A percentile compares a stretch with the other conserved stretches of the same genome.
Evolutionary conservation across 768 basidiomycete species (phyloP).

Genomic region (Crucibulum laeve): DNA sequence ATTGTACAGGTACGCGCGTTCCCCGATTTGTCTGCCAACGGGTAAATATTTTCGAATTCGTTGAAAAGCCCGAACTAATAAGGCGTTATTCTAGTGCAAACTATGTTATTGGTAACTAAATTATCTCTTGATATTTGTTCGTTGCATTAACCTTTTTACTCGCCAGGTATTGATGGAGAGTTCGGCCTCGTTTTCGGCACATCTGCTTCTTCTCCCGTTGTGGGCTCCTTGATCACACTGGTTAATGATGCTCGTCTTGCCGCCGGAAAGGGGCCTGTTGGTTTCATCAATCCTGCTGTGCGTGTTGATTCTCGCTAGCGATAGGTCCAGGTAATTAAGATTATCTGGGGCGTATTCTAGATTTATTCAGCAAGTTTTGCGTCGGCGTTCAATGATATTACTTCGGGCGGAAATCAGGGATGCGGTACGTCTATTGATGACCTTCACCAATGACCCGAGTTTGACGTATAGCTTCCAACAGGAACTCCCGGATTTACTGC

Average conservation of each 20-base stretch:
- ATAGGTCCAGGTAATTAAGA: neutral
- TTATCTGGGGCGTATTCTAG: slow-evolving; percentile 12
- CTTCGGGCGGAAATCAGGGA: slow-evolving; percentile 33
- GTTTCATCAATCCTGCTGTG: slow-evolving; percentile 46
- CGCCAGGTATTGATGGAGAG: slow-evolving; percentile 29
- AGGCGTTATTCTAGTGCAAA: slow-evolving; percentile 22
- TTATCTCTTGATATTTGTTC: neutral
- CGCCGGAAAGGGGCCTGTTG: slow-evolving; percentile 36
- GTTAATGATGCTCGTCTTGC: slow-evolving; percentile 50
- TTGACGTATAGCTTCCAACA: slow-evolving; percentile 1
- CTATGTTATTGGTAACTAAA: slow-evolving; percentile 28
- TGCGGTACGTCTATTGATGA: slow-evolving; percentile 21
- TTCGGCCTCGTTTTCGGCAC: slow-evolving; percentile 43
- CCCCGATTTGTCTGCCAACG: slow-evolving; percentile 52
- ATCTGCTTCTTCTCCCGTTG: slow-evolving; percentile 43
- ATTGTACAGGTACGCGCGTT: slow-evolving; percentile 35
- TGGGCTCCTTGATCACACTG: slow-evolving; percentile 45
- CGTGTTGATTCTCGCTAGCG: slow-evolving; percentile 3
- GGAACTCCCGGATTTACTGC: slow-evolving; percentile 31
- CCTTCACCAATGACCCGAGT: neutral
- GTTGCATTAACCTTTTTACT: neutral
- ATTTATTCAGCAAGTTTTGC: slow-evolving; percentile 30
- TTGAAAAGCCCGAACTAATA: neutral
- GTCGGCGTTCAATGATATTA: slow-evolving; percentile 37
- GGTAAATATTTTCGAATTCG: slow-evolving; percentile 13